Base-by-base conservation (phyloP, 2,329 filamentous ascomycete species). In the Neofusicoccum ribis region DNA sequence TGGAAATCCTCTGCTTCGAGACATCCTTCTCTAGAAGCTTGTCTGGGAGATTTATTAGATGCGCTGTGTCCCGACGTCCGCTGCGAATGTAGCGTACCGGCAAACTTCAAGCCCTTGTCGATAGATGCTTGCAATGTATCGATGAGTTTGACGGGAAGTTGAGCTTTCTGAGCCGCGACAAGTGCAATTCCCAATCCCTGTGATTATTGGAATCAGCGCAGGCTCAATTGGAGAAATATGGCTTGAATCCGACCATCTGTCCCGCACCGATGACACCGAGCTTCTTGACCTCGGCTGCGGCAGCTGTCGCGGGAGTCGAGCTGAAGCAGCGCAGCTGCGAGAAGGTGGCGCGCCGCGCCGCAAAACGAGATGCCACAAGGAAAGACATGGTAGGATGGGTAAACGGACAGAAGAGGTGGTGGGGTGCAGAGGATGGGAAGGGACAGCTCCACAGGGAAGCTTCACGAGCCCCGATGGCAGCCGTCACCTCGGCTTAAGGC, bases 141-240 rank as follows among this genome's bases (percentile, higher is more conserved):
- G 67, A 99, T 86, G 46, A 99, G 78, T 11, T 87, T 93, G 12
- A 99, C 94, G 2, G 92, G 91, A 0, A 99, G 86, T 67, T 88
- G 84, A 49, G 94, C 94, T 76, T 84, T 93, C 70, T 92, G 89
- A 49, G 94, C 92, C 59, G 94, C 95, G 52, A 99, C 94, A 15
- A 99, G 87, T 59, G 95, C 95, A 77, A 99, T 99, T 66, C 95
- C 95, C 50, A 99, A 83, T 66, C 95, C 95, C 94, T 98, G 71
- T 49, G 14, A 14, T 36, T 7, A 49, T 8, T 64, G n/a, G 1
- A 43, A 70, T 78, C 64, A 78, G 70, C 67, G 64, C 17, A 59
- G 14, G 31, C 31, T 3, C 31, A 31, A 50, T 50, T 64, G 58
- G 27, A 23, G 23, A 64, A 52, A 15, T 44, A 43, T 3, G 47